Percentiles rank a stretch among this genome's conserved stretches.
Conservation (phyloP, 1,284 basidiomycete genomes). For the Porogramme epimiltina region DNA sequence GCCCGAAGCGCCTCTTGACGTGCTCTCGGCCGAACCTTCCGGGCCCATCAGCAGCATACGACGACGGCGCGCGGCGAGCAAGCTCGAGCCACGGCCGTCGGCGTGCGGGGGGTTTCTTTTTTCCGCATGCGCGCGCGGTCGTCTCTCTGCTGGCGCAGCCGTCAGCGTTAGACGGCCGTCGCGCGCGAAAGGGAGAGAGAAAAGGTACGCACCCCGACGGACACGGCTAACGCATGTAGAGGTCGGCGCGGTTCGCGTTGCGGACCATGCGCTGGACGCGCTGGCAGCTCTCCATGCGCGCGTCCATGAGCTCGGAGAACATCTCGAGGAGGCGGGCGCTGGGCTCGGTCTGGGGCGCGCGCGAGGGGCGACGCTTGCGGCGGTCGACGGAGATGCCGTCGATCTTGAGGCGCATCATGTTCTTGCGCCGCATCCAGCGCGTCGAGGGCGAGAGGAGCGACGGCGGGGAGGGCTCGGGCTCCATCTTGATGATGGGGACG, state of each 20-base stretch:
- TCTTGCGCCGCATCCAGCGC: constrained; percentile 50
- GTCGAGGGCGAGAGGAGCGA: constrained; percentile 29
- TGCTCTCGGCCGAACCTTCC: constrained; percentile 7
- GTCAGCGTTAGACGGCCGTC: constrained; percentile 2
- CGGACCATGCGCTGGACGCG: constrained; percentile 61
- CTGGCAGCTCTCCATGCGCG: constrained; percentile 73
- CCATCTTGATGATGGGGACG: constrained; percentile 27
- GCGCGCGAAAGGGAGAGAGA: neutral
- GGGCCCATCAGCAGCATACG: neutral
- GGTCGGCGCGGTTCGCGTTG: constrained; percentile 35
- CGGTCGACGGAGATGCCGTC: constrained; percentile 42
- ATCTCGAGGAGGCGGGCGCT: constrained; percentile 60
- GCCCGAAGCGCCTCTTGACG: constrained; percentile 16
- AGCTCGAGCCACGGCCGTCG: neutral
- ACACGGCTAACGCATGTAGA: constrained; percentile 26
- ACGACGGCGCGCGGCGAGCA: neutral
- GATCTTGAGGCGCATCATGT: constrained; percentile 47
- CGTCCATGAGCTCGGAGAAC: constrained; percentile 71
- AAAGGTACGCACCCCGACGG: constrained; percentile 16
- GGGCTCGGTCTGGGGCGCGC: constrained; percentile 41
- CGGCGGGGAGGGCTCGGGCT: constrained; percentile 27
- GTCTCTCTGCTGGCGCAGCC: neutral
- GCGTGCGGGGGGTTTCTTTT: neutral
- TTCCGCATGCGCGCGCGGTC: too few species aligned
- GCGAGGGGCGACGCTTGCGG: constrained; percentile 30